These are phyloP conservation scores for Eurotiales sp. DNA, from an alignment of 2,329 filamentous ascomycete species.

Conservation along the genomic window DNA sequence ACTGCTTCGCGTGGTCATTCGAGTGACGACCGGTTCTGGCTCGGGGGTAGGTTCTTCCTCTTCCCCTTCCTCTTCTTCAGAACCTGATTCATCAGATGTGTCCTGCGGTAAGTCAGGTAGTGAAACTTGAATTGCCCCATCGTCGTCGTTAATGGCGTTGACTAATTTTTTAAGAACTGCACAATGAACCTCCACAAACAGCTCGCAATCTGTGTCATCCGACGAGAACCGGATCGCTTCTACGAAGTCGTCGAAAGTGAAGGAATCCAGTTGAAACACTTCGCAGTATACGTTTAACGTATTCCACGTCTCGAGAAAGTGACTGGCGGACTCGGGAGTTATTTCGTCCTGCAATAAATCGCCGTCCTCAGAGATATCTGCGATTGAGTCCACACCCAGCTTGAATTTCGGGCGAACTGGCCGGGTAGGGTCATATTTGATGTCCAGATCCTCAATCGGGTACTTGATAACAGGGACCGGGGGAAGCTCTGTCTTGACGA, in stretches of 20 bases:
- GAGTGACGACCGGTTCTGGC: slow-evolving; percentile 60
- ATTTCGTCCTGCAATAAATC: slow-evolving; percentile 51
- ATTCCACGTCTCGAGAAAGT: slow-evolving; percentile 88
- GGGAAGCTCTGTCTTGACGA: slow-evolving; percentile 50
- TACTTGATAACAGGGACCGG: slow-evolving; percentile 81
- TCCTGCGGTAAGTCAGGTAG: slow-evolving; percentile 72
- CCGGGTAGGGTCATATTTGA: slow-evolving; percentile 63
- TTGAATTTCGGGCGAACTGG: slow-evolving; percentile 69
- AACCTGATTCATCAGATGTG: slow-evolving; percentile 62
- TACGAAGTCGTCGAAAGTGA: slow-evolving; percentile 94
- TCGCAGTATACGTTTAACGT: slow-evolving; percentile 98
- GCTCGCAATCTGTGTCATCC: slow-evolving; percentile 70
- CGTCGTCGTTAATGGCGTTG: slow-evolving; percentile 63
- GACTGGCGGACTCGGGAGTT: slow-evolving; percentile 78
- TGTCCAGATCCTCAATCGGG: slow-evolving; percentile 88
- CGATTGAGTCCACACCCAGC: slow-evolving; percentile 67
- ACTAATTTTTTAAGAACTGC: slow-evolving; percentile 84
- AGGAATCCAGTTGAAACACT: slow-evolving; percentile 89
- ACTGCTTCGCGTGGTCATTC: slow-evolving; percentile 79
- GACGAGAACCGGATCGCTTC: slow-evolving; percentile 79
- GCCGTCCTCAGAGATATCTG: slow-evolving; percentile 47
- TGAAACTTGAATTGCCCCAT: slow-evolving; percentile 73
- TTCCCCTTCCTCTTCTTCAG: slow-evolving; percentile 55
- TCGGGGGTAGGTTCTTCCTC: slow-evolving; percentile 63
- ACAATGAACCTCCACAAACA: slow-evolving; percentile 89